phyloP scores from a whole-genome alignment of 2,329 filamentous ascomycete species.

The Colletotrichum scovillei region DNA sequence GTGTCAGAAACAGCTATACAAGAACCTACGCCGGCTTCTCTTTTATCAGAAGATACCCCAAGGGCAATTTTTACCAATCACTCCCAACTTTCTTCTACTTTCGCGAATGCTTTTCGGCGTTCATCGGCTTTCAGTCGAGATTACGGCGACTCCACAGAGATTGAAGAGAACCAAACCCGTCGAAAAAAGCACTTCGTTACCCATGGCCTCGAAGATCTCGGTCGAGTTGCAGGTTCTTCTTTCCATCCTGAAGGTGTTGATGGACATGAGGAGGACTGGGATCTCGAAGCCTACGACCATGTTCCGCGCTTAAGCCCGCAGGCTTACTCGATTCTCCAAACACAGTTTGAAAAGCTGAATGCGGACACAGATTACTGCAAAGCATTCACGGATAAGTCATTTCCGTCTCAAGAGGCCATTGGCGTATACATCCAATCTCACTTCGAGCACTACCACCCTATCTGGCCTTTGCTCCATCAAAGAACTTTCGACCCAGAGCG shows the following conservation, averaged over 20 bases:
- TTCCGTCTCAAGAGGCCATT: not conserved
- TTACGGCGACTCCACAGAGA: not conserved
- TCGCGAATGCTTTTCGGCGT: not conserved
- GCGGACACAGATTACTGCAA: not conserved
- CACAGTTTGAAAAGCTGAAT: not conserved
- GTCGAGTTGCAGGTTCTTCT: not conserved
- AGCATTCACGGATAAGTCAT: not conserved
- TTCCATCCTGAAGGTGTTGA: not conserved
- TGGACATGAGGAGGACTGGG: not conserved
- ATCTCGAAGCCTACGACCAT: not conserved
- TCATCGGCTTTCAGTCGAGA: not conserved
- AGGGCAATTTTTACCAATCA: conserved; percentile 7
- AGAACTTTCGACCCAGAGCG: not conserved
- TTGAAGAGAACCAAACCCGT: not conserved
- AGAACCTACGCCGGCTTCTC: not conserved
- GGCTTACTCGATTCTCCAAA: not conserved
- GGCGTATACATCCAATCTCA: not conserved
- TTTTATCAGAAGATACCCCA: not conserved
- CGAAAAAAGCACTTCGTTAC: not conserved
- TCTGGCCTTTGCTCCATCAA: not conserved
- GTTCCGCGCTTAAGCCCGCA: not conserved
- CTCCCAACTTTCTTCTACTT: not conserved
- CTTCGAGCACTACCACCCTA: not conserved
- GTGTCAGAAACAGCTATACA: too few species aligned
- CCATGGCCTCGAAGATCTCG: not conserved